Conservation (phyloP, 352 stramenopile genomes). For the Pythium aristosporum region DNA sequence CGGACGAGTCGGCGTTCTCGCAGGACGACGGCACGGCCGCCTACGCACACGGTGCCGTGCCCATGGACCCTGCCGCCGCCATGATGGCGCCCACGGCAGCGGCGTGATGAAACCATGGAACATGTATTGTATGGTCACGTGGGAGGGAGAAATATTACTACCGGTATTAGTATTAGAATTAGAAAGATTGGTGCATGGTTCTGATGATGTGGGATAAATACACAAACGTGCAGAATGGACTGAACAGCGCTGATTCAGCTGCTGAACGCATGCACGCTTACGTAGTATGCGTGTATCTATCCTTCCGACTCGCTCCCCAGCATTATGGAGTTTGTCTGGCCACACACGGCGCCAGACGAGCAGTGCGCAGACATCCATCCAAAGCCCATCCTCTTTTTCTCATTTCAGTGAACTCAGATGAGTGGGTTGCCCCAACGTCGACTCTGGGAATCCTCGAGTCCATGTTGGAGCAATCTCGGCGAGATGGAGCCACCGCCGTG, state of each 20-base stretch:
- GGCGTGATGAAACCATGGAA: conserved; percentile 6
- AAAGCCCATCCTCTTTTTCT: not conserved
- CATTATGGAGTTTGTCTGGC: too few species aligned
- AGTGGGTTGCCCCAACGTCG: not conserved
- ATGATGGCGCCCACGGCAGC: conserved; percentile 15
- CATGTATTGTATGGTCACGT: not conserved
- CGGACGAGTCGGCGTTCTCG: conserved; percentile 16
- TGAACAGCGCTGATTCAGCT: not conserved
- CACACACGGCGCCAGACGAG: not conserved
- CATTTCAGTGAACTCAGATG: not conserved
- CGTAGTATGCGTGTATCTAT: too few species aligned
- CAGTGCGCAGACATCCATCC: not conserved
- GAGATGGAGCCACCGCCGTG: too few species aligned
- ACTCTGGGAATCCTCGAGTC: too few species aligned
- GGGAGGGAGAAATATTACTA: too few species aligned
- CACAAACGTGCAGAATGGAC: not conserved
- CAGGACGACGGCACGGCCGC: not conserved
- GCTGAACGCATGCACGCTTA: too few species aligned
- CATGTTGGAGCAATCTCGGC: too few species aligned
- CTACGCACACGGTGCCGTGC: not conserved
- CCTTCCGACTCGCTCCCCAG: too few species aligned
- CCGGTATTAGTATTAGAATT: not conserved
- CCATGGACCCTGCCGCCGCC: not conserved
- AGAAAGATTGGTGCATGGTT: not conserved
- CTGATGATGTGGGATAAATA: not conserved